Evolutionary conservation across 2,329 filamentous ascomycete genomes (phyloP).

Genomic region (Ascosphaera pollenicola): DNA sequence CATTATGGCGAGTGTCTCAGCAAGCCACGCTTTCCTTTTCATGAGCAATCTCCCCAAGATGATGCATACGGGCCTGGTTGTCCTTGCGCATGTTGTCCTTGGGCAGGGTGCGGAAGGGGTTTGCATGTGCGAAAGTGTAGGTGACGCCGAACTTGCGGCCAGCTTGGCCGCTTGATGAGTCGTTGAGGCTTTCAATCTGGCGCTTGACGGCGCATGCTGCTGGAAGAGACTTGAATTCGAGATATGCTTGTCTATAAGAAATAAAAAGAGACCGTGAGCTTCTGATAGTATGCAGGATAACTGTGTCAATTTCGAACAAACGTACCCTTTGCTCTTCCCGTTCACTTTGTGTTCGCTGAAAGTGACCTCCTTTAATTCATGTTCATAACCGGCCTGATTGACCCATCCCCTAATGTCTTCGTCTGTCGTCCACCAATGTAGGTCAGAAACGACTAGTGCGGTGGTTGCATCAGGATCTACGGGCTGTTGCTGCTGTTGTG

Average conservation of each 20-base stretch:
- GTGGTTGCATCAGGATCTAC: constrained; percentile 38
- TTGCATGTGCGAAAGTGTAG: constrained; percentile 55
- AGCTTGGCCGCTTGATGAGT: constrained; percentile 28
- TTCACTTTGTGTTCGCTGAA: constrained; percentile 99
- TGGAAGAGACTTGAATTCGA: constrained; percentile 66
- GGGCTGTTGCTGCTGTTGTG: constrained; percentile 16
- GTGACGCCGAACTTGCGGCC: constrained; percentile 47
- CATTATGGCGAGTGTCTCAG: too few species aligned
- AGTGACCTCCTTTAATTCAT: constrained; percentile 74
- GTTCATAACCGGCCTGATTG: constrained; percentile 55
- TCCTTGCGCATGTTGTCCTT: constrained; percentile 40
- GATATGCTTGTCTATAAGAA: constrained; percentile 45
- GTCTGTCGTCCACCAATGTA: constrained; percentile 94
- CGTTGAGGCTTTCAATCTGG: constrained; percentile 45
- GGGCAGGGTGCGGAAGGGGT: constrained; percentile 77
- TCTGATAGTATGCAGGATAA: constrained; percentile 3
- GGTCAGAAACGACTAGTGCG: constrained; percentile 66
- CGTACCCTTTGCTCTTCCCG: constrained; percentile 92
- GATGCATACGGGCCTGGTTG: too few species aligned
- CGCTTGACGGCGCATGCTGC: constrained; percentile 72
- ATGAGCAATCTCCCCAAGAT: too few species aligned
- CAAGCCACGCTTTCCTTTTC: constrained; percentile 7
- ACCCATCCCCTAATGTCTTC: constrained; percentile 84
- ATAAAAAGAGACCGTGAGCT: not conserved
- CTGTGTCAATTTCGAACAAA: constrained; percentile 2